Percentiles rank a stretch among this genome's conserved stretches.
These are phyloP conservation scores for Gynandropsis gynandra DNA, from an alignment of 345 rosid species.

Conservation along the genomic window DNA sequence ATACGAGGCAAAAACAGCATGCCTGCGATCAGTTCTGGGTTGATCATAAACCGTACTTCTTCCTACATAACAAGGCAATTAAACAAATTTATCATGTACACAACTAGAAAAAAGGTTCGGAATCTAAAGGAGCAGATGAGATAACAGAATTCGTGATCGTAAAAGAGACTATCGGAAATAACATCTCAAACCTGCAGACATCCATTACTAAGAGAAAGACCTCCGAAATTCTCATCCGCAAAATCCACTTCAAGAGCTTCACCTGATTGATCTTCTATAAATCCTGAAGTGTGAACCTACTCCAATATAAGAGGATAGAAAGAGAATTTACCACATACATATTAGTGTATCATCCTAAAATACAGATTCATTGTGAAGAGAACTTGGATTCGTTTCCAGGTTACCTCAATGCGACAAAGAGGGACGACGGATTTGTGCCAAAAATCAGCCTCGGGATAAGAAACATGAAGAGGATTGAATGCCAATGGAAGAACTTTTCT, in stretches of 20 bases:
- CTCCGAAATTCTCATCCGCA: slow-evolving; percentile 80
- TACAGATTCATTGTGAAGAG: background rate
- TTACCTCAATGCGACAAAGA: slow-evolving; percentile 72
- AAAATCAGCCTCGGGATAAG: slow-evolving; percentile 48
- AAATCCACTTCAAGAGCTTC: slow-evolving; percentile 78
- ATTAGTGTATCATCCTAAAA: slow-evolving; percentile 1
- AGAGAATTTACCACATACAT: background rate
- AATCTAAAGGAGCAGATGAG: background rate
- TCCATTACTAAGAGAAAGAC: slow-evolving; percentile 67
- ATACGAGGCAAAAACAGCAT: slow-evolving; percentile 88
- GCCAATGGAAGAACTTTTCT: slow-evolving; percentile 53
- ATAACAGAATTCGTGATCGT: background rate
- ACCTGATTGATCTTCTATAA: slow-evolving; percentile 60
- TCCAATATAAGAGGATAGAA: background rate
- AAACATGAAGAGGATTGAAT: slow-evolving; percentile 21
- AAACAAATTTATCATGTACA: background rate
- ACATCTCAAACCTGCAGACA: slow-evolving; percentile 59
- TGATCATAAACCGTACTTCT: slow-evolving; percentile 85
- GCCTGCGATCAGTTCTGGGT: slow-evolving; percentile 79
- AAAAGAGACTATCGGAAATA: background rate
- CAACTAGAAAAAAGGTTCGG: background rate
- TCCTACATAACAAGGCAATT: slow-evolving; percentile 40
- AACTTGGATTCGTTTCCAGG: background rate
- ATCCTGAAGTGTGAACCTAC: slow-evolving; percentile 53
- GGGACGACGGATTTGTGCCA: slow-evolving; percentile 55